phyloP scores from a whole-genome alignment of 441 rosid genomes.

The Erysimum cheiri region DNA sequence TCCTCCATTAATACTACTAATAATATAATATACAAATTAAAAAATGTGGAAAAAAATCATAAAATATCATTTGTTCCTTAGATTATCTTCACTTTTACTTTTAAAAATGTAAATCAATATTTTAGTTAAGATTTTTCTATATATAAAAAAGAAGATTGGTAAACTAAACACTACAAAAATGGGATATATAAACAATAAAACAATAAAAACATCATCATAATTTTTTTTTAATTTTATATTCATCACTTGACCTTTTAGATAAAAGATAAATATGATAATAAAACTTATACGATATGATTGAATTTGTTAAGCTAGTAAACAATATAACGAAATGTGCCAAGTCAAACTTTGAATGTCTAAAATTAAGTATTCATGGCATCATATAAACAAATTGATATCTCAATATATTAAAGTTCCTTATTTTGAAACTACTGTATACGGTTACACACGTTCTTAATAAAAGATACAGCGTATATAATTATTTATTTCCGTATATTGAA shows the following conservation, averaged over 20 bases:
- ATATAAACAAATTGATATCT: background rate
- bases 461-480: slow-evolving; percentile 5
- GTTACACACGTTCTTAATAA: slow-evolving; percentile 5
- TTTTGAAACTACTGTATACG: background rate
- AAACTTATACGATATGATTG: background rate
- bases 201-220: background rate
- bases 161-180: background rate
- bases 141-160: background rate
- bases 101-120: background rate
- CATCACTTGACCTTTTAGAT: background rate
- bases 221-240: background rate
- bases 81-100: background rate
- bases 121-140: background rate
- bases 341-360: slow-evolving; percentile 34
- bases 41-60: background rate
- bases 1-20: background rate
- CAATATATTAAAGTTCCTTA: background rate
- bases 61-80: background rate
- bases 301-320: background rate
- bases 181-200: background rate
- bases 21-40: background rate
- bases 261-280: background rate
- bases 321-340: slow-evolving; percentile 30
- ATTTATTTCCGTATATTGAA: background rate
- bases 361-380: slow-evolving; percentile 18